Evolutionary conservation across 1,284 basidiomycete genomes (phyloP).

Genomic region (Sanguinoderma infundibulare): DNA sequence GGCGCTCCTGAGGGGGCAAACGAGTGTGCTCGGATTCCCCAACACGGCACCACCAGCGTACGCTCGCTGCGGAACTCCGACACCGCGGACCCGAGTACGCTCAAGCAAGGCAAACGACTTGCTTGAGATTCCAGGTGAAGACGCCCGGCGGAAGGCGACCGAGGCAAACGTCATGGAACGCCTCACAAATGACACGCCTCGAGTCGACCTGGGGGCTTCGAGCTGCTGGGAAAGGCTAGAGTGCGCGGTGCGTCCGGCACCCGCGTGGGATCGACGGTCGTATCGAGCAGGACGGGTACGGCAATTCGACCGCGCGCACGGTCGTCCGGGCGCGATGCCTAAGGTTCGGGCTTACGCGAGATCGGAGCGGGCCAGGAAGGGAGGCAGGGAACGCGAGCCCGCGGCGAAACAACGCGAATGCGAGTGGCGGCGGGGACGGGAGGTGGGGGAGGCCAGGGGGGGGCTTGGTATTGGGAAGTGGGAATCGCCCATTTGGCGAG

Average conservation of each 20-base stretch:
- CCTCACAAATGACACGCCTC: constrained; percentile 17
- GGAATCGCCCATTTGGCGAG: background rate
- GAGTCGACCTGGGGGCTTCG: constrained; percentile 3
- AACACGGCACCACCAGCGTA: background rate
- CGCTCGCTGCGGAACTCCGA: background rate
- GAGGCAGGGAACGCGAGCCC: background rate
- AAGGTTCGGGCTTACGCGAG: constrained; percentile 1
- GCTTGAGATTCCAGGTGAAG: background rate
- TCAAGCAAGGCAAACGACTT: background rate
- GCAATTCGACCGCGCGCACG: too few species aligned
- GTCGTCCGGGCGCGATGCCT: constrained; percentile 4
- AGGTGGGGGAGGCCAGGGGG: background rate
- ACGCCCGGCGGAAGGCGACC: background rate
- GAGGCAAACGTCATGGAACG: constrained; percentile 9
- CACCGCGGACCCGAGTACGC: constrained; percentile 4
- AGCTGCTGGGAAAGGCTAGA: constrained; percentile 8
- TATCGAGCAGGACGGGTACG: constrained; percentile 9
- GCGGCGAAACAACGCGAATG: too few species aligned
- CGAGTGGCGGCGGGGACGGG: background rate
- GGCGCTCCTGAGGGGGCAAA: background rate
- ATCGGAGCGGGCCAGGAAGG: background rate
- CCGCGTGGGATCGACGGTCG: constrained; percentile 13
- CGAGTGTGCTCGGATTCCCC: background rate
- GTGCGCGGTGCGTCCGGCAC: constrained; percentile 7
- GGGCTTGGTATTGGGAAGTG: background rate